Evolutionary conservation across 495 filamentous ascomycete genomes (phyloP).

Genomic region (Penicillium macrosclerotiorum): DNA sequence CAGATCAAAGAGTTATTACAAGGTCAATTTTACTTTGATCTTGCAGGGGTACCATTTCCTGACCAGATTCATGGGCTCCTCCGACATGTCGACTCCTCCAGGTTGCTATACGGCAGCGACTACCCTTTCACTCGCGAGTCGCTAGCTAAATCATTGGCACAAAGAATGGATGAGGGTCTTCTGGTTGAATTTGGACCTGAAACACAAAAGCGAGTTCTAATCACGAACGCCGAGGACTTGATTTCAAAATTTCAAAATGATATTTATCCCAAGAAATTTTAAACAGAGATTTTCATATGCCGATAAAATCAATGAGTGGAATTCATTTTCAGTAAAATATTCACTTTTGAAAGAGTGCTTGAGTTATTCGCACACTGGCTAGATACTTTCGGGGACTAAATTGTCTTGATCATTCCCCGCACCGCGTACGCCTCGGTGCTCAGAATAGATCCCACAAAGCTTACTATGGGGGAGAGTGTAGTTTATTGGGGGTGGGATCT

Average conservation of each 20-base stretch:
- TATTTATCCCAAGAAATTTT: not conserved
- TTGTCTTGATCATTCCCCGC: too few species aligned
- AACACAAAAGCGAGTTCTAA: not conserved
- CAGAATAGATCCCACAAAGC: not conserved
- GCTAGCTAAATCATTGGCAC: conserved; percentile 3
- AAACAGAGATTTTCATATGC: not conserved
- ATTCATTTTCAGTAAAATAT: too few species aligned
- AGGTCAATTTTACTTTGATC: conserved; percentile 47
- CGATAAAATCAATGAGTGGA: too few species aligned
- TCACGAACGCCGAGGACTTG: conserved; percentile 12
- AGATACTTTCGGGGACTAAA: too few species aligned
- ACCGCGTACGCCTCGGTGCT: too few species aligned
- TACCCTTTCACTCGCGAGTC: conserved; percentile 31
- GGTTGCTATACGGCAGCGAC: conserved; percentile 50
- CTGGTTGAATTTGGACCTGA: conserved; percentile 5
- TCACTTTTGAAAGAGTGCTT: too few species aligned
- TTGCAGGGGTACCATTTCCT: conserved; percentile 51
- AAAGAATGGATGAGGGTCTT: conserved; percentile 13
- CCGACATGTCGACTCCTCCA: conserved; percentile 20
- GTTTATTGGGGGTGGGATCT: not conserved
- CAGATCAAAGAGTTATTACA: conserved; percentile 27
- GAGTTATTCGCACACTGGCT: too few species aligned
- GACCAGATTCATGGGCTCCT: conserved; percentile 39
- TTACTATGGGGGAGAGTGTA: not conserved
- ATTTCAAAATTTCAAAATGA: not conserved